These are phyloP conservation scores for Syncephalastrum racemosum DNA, from an alignment of 371 early-diverging fungal species.

Conservation along the genomic window DNA sequence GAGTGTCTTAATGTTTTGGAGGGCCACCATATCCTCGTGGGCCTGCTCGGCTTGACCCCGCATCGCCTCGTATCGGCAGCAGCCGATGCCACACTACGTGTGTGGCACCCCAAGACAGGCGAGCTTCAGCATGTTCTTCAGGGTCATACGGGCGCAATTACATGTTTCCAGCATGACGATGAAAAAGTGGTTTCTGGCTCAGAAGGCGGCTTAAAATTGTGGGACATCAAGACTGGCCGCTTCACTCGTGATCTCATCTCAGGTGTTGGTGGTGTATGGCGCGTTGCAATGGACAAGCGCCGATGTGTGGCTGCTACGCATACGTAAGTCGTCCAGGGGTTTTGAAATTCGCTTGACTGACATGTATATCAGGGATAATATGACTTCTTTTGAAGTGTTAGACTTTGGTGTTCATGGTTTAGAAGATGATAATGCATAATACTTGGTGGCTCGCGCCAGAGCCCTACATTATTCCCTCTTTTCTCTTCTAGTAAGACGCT, in stretches of 20 bases:
- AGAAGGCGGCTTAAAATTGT: slow-evolving; percentile 89
- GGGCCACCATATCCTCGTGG: slow-evolving; percentile 93
- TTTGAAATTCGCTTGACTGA: neutral
- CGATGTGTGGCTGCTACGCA: slow-evolving; percentile 88
- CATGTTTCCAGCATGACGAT: slow-evolving; percentile 92
- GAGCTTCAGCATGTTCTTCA: slow-evolving; percentile 65
- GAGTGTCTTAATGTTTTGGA: slow-evolving; percentile 61
- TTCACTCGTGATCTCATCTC: slow-evolving; percentile 75
- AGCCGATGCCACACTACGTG: slow-evolving; percentile 91
- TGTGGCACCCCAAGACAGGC: slow-evolving; percentile 89
- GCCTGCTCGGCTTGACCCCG: slow-evolving; percentile 84
- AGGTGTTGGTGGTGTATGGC: slow-evolving; percentile 86
- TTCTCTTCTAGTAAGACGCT: too few species aligned
- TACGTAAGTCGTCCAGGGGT: slow-evolving; percentile 33
- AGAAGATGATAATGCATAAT: slow-evolving; percentile 3
- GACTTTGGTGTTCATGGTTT: slow-evolving; percentile 24
- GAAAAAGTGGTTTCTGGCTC: slow-evolving; percentile 90
- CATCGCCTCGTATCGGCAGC: slow-evolving; percentile 90
- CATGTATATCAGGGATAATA: slow-evolving; percentile 6
- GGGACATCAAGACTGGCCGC: slow-evolving; percentile 85
- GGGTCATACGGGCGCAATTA: slow-evolving; percentile 86
- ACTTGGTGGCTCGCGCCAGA: too few species aligned
- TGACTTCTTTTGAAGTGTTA: slow-evolving; percentile 20
- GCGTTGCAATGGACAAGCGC: slow-evolving; percentile 82
- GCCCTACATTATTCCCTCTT: neutral